Evolutionary conservation across 2,329 filamentous ascomycete species (phyloP).

Genomic region (Periconia digitata): DNA sequence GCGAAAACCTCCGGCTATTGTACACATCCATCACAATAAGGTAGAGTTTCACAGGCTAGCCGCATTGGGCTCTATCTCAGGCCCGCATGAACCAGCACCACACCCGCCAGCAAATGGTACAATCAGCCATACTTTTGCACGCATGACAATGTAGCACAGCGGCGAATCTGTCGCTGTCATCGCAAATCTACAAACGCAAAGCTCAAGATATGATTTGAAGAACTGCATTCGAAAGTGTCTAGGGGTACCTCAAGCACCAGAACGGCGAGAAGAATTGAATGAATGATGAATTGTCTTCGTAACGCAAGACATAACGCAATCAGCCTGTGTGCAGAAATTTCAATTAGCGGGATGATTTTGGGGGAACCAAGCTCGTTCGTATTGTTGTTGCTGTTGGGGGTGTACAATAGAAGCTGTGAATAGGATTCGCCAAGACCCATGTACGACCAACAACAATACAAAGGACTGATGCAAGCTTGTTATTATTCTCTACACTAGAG

Average conservation of each 20-base stretch:
- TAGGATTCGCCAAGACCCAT: neutral
- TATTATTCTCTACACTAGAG: neutral
- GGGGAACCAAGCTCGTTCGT: neutral
- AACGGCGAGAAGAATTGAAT: neutral
- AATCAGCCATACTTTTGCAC: neutral
- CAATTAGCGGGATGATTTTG: neutral
- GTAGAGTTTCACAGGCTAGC: neutral
- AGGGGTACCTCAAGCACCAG: too few relatives aligned
- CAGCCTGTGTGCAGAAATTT: neutral
- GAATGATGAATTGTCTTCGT: neutral
- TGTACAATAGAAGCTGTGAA: neutral
- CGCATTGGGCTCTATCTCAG: neutral
- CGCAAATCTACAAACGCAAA: slow-evolving; percentile 2
- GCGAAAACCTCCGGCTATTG: slow-evolving; percentile 2
- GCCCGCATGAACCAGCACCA: neutral
- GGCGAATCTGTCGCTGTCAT: neutral
- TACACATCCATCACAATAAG: slow-evolving; percentile 2
- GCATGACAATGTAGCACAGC: neutral
- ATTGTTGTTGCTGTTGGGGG: neutral
- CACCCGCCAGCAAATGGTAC: neutral
- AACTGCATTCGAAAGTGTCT: neutral
- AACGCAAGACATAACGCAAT: neutral
- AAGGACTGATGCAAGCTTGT: neutral
- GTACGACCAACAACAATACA: neutral
- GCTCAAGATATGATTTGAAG: neutral